phyloP scores from a whole-genome alignment of 164 flowering plant species.

The Aristolochia fimbriata region DNA sequence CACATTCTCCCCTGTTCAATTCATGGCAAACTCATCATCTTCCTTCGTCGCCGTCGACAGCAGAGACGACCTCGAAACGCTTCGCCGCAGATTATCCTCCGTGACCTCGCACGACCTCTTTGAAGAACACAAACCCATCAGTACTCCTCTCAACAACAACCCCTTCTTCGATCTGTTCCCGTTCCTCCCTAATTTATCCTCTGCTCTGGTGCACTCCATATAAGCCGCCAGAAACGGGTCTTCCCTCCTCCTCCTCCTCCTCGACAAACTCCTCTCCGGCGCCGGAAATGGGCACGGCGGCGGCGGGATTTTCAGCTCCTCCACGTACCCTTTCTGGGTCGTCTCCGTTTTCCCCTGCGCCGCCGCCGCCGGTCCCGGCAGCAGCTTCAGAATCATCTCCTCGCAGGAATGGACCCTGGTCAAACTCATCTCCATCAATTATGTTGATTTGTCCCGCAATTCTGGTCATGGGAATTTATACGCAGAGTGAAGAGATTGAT shows the following conservation, averaged over 20 bases:
- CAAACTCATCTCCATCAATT: too few species aligned
- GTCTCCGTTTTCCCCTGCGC: too few species aligned
- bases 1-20: neutral
- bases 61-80: neutral
- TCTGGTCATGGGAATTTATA: too few species aligned
- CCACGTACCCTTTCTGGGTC: neutral
- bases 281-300: slow-evolving; percentile 22
- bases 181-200: neutral
- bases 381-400: too few species aligned
- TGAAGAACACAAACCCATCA: slow-evolving; percentile 31
- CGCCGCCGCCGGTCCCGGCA: too few species aligned
- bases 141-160: slow-evolving; percentile 3
- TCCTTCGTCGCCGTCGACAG: neutral
- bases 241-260: slow-evolving; percentile 13
- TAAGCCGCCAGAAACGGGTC: slow-evolving; percentile 42
- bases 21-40: neutral
- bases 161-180: neutral
- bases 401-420: too few species aligned
- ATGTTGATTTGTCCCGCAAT: too few species aligned
- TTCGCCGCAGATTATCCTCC: slow-evolving; percentile 24
- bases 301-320: slow-evolving; percentile 18
- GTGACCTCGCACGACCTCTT: slow-evolving; percentile 37
- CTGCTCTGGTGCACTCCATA: slow-evolving; percentile 28
- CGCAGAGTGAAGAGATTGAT: too few species aligned
- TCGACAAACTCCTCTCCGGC: slow-evolving; percentile 12